These are phyloP conservation scores for Coelastrella sp. DNA, from an alignment of 139 green algal species.

Conservation along the genomic window DNA sequence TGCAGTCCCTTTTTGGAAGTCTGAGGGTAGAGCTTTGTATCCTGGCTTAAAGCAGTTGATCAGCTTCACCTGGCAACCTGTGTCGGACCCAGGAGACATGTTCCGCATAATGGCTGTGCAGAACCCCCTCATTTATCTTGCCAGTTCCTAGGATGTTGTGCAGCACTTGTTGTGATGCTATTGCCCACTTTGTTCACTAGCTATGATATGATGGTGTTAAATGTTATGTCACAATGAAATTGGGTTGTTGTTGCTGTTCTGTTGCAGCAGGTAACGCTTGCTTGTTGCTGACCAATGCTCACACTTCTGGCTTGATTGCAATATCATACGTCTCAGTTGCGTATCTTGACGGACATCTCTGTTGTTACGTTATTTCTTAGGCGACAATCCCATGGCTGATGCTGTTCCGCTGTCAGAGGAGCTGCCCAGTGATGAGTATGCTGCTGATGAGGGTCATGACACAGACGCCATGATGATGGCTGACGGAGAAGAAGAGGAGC, in stretches of 20 bases:
- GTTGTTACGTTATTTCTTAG: neutral
- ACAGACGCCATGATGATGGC: conserved; percentile 6
- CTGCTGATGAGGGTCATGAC: conserved; percentile 10
- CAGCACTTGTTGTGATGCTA: neutral
- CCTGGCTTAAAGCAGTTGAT: conserved; percentile 27
- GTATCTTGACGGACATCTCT: neutral
- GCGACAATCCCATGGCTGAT: conserved; percentile 14
- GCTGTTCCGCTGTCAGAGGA: conserved; percentile 23
- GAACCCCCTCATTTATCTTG: neutral
- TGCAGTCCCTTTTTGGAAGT: neutral
- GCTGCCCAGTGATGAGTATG: neutral
- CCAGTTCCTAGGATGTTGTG: neutral
- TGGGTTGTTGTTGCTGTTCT: neutral
- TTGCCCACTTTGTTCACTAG: no score
- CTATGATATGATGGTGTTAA: no score
- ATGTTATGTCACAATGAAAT: neutral
- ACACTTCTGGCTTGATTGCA: neutral
- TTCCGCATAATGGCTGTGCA: neutral
- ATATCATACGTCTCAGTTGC: neutral
- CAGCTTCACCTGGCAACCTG: conserved; percentile 19
- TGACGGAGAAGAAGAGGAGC: conserved; percentile 26
- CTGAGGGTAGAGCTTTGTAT: neutral
- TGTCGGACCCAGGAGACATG: conserved; percentile 36
- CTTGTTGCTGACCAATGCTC: neutral
- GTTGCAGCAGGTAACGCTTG: neutral